Evolutionary conservation across 768 basidiomycete genomes (phyloP), one percentile per base, ranked within the genome.

Genomic region (Lactarius evosmus): DNA sequence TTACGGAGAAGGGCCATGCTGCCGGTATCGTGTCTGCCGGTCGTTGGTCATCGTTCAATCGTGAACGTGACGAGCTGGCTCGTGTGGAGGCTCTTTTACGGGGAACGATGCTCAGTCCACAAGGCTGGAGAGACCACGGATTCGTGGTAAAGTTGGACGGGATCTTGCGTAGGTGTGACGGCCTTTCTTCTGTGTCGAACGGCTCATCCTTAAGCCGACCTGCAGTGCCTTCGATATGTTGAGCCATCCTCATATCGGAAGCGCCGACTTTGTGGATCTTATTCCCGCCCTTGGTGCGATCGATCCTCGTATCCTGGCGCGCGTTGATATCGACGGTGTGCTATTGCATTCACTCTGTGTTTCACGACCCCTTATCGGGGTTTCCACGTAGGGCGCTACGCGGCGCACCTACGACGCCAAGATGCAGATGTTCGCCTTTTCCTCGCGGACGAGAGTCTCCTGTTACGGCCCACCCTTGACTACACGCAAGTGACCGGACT

Each of bases 211-310:
- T 22, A 16, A 57, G 12, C 22, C 30, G 40, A 27, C 19, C 29
- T 25, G 17, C 66, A 96, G 94, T 71, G 91, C 88, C 0, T 93
- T 84, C 67, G 85, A 91, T 53, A 76, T 94, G 65, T 76, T 96
- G 25, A 77, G 84, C 17, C 82, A 86, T 70, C 84, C 85, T 2
- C 76, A 77, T 2, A 72, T 91, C 30, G 80, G 77, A 1, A 72
- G 81, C 0, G 67, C 74, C 2, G 69, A 70, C 14, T 75, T 95
- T 33, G 67, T 70, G 38, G 44, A 69, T 3, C 71, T 78, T 3
- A 71, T 87, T 50, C 88, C 85, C 16, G 80, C 73, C 49, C 76
- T 96, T 0, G 71, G 72, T 0, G 68, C 73, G 19, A 69, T 89
- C 50, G 80, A 86, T 56, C 78, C 81, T 2, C 72, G 74, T 22